A percentile compares a stretch with the other conserved stretches of the same genome.
phyloP scores from a whole-genome alignment of 306 rosid genomes.

The Mimosa bimucronata region DNA sequence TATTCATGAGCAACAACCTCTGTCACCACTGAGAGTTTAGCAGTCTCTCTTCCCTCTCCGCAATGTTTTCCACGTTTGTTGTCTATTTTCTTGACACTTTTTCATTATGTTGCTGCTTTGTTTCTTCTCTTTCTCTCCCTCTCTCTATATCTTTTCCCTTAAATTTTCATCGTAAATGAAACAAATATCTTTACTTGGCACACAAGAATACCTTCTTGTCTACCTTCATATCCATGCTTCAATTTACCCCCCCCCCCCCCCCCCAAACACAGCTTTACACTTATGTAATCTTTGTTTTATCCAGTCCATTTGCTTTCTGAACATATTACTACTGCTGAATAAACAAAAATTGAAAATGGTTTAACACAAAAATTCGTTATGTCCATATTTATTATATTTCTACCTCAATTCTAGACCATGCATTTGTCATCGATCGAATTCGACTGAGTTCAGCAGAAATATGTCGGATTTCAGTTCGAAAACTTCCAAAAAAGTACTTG shows the following conservation, averaged over 20 bases:
- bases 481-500: background rate
- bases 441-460: background rate
- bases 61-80: background rate
- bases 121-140: background rate
- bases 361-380: background rate
- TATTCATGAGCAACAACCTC: background rate
- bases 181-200: background rate
- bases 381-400: background rate
- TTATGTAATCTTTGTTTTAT: background rate
- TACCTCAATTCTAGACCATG: too few relatives aligned
- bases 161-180: background rate
- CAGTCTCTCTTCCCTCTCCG: background rate
- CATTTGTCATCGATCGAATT: too few relatives aligned
- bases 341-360: background rate
- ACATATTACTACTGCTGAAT: background rate
- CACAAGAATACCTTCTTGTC: background rate
- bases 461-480: background rate
- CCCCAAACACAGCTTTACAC: background rate
- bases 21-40: background rate
- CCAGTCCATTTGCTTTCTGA: background rate
- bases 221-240: background rate
- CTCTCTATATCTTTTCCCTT: background rate
- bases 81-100: background rate
- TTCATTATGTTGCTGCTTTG: too few relatives aligned
- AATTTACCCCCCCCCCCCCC: background rate